A percentile compares a stretch with the other conserved stretches of the same genome.
These are phyloP conservation scores for Tylopilus plumbeoviolaceoides DNA, from an alignment of 768 basidiomycete genomes.

Conservation along the genomic window DNA sequence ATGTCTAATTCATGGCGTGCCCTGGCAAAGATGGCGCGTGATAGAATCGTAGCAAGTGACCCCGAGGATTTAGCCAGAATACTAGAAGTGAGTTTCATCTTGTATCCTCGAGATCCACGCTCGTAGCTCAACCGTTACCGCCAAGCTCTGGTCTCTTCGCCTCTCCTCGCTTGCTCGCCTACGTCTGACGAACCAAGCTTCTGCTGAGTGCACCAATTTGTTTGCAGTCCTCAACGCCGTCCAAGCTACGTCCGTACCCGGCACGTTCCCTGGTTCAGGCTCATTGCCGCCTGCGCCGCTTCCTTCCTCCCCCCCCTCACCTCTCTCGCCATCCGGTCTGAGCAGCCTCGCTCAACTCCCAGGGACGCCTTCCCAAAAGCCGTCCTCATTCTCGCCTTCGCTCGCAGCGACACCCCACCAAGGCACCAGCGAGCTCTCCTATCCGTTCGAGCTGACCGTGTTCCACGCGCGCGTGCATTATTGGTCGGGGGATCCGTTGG, in stretches of 20 bases:
- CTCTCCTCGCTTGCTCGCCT: conserved; percentile 75
- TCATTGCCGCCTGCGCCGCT: conserved; percentile 6
- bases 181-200: conserved; percentile 82
- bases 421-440: conserved; percentile 9
- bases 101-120: neutral
- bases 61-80: conserved; percentile 64
- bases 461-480: conserved; percentile 73
- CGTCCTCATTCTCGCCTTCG: conserved; percentile 3
- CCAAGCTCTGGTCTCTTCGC: conserved; percentile 80
- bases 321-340: conserved; percentile 24
- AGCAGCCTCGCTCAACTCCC: conserved; percentile 20
- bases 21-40: conserved; percentile 78
- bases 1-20: conserved; percentile 89
- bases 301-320: conserved; percentile 34
- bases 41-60: conserved; percentile 65
- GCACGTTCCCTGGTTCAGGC: conserved; percentile 45
- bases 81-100: conserved; percentile 52
- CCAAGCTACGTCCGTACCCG: conserved; percentile 47
- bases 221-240: conserved; percentile 65
- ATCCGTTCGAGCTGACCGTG: conserved; percentile 55
- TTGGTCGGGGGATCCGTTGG: conserved; percentile 79
- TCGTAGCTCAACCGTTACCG: neutral
- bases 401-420: conserved; percentile 22
- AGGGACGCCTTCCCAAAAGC: conserved; percentile 21
- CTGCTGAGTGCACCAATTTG: conserved; percentile 78